phyloP scores from a whole-genome alignment of 2,329 filamentous ascomycete species.

The Davidsoniella eucalypti region DNA sequence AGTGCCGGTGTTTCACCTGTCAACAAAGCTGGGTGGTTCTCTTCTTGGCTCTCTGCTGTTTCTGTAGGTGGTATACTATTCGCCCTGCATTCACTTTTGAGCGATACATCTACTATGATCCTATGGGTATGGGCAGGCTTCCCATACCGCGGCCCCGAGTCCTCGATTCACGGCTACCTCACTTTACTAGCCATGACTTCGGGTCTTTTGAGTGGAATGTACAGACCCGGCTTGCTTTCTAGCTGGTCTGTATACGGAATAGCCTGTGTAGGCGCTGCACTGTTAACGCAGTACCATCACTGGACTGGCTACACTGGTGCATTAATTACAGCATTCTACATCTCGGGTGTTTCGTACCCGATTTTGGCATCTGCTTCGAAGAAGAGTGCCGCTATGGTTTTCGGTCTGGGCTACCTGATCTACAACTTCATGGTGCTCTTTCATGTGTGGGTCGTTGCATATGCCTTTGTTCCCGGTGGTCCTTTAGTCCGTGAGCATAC shows the following conservation, averaged over 20 bases:
- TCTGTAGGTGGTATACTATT: constrained; percentile 78
- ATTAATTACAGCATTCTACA: constrained; percentile 56
- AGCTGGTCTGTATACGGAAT: constrained; percentile 68
- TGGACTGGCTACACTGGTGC: constrained; percentile 87
- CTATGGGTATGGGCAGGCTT: constrained; percentile 97
- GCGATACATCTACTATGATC: constrained; percentile 97
- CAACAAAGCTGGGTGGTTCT: constrained; percentile 37
- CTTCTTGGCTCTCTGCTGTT: constrained; percentile 44
- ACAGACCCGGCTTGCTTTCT: constrained; percentile 50
- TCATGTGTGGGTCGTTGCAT: constrained; percentile 96
- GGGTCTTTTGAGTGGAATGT: constrained; percentile 62
- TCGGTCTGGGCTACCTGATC: constrained; percentile 74
- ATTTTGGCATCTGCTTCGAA: constrained; percentile 62
- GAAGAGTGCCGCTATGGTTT: constrained; percentile 61
- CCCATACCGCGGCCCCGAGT: constrained; percentile 72
- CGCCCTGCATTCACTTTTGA: constrained; percentile 77
- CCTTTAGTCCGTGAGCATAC: constrained; percentile 85
- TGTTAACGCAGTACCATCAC: constrained; percentile 60
- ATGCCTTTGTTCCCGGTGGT: constrained; percentile 92
- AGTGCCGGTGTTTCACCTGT: constrained; percentile 21
- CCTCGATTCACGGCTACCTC: constrained; percentile 76
- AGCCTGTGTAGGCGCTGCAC: constrained; percentile 61
- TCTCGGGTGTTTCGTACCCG: constrained; percentile 63
- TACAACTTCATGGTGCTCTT: constrained; percentile 95
- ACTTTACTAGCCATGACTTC: constrained; percentile 76